Conservation (phyloP, 306 rosid species). For the Fagus crenata region DNA sequence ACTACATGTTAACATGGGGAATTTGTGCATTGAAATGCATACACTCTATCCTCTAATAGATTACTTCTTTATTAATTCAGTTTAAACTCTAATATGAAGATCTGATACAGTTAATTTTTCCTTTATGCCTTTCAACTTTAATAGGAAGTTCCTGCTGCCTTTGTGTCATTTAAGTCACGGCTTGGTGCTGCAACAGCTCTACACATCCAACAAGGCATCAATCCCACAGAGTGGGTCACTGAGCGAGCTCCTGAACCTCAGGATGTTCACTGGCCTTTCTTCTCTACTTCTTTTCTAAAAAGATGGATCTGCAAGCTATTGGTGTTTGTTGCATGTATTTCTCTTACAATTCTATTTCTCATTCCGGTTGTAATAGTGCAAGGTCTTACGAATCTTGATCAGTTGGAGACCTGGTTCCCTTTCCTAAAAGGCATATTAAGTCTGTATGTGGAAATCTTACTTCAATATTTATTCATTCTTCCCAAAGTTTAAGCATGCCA, state of each 20-base stretch:
- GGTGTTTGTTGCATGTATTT: constrained; percentile 49
- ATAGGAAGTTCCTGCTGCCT: constrained; percentile 82
- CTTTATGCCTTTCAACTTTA: constrained; percentile 18
- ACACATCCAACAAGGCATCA: constrained; percentile 67
- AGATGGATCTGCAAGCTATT: constrained; percentile 67
- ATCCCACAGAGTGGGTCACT: constrained; percentile 80
- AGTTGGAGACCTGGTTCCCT: constrained; percentile 67
- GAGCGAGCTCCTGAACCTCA: constrained; percentile 83
- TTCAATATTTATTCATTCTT: constrained; percentile 13
- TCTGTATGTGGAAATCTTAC: constrained; percentile 54
- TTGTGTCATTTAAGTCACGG: constrained; percentile 86
- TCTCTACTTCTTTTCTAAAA: constrained; percentile 57
- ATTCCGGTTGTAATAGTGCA: constrained; percentile 80
- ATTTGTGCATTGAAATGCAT: neutral
- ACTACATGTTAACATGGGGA: constrained; percentile 6
- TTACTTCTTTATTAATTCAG: constrained; percentile 14
- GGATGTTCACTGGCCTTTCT: constrained; percentile 85
- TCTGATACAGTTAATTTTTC: constrained; percentile 21
- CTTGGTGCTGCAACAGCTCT: constrained; percentile 70
- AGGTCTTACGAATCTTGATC: constrained; percentile 70
- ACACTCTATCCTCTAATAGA: constrained; percentile 11
- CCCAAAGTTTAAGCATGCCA: constrained; percentile 6
- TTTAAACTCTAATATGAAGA: constrained; percentile 28
- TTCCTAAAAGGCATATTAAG: constrained; percentile 55
- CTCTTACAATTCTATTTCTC: constrained; percentile 63